Base-by-base conservation (phyloP, 257 asterid genomes). In the Verbena officinalis region DNA sequence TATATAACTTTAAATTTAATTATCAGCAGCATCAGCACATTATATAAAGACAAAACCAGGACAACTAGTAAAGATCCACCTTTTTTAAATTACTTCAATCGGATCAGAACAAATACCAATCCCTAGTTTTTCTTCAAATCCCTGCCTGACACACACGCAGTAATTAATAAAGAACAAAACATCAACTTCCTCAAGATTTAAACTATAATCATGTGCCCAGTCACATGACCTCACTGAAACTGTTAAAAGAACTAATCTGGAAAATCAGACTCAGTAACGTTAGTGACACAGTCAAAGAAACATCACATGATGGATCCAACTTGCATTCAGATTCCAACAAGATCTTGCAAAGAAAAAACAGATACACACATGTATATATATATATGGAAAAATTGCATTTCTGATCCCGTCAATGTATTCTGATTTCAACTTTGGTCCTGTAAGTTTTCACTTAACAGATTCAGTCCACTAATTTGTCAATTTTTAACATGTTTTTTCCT, bases 231-330 rank as follows among this genome's bases (percentile, higher is more conserved):
- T 49, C 80, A 42, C 81, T 65, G 71, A 69, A 74, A 55, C 72
- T 69, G 59, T 39, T 27, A n/a, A n/a, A 59, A 65, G 71, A 43
- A 65, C 79, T 73, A 75, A 71, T 76, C 79, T 78, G 79, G 74
- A 76, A n/a, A 78, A 55, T 78, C 82, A 79, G 85, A 74, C 73
- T 36, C 59, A 46, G 65, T 55, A 72, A 77, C 81, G 70, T n/a
- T n/a, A n/a, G n/a, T 76, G 76, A 44, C 34, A 62, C 68, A 73
- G 86, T 79, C 86, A 84, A 84, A 84, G 70, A 61, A 74, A 31
- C 69, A 73, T 66, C 88, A 81, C 88, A 78, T 77, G 91, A n/a
- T n/a, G n/a, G n/a, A 81, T 75, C 82, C 77, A 78, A 70, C 69
- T 56, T 43, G 75, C 87, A 73, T 75, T 55, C 73, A 27, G 91